A percentile compares a stretch with the other conserved stretches of the same genome.
Conservation (phyloP, 1,284 basidiomycete species). For the Lignosus rhinocerotis region DNA sequence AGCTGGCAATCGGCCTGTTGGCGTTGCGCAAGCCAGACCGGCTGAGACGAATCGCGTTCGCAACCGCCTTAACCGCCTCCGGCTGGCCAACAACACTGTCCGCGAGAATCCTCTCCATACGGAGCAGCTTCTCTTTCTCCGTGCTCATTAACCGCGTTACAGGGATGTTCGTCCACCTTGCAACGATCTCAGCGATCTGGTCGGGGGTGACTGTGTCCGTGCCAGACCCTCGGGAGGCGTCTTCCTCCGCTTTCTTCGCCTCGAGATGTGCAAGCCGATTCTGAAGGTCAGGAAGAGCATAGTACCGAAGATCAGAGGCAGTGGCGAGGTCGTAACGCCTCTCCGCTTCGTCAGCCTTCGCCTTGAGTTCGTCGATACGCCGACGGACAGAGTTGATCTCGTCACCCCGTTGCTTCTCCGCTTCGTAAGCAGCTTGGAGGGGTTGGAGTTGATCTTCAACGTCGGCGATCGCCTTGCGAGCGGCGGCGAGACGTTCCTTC, state of each 20-base stretch:
- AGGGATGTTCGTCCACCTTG: constrained; percentile 89
- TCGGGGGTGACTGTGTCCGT: constrained; percentile 85
- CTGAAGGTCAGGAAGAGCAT: constrained; percentile 92
- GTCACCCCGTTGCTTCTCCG: constrained; percentile 85
- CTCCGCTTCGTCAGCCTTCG: constrained; percentile 95
- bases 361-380: constrained; percentile 89
- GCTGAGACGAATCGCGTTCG: constrained; percentile 89
- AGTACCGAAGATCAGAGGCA: constrained; percentile 90
- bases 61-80: constrained; percentile 86
- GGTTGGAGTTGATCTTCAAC: constrained; percentile 92
- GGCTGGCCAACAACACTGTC: constrained; percentile 85
- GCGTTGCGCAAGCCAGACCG: constrained; percentile 87
- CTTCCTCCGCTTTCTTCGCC: constrained; percentile 73
- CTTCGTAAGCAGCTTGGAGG: constrained; percentile 86
- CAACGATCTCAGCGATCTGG: constrained; percentile 90
- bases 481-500: constrained; percentile 81
- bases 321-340: constrained; percentile 83
- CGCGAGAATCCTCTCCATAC: constrained; percentile 70
- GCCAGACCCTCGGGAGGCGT: constrained; percentile 52
- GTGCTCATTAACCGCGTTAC: constrained; percentile 87
- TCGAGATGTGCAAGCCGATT: constrained; percentile 72
- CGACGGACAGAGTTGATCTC: constrained; percentile 81
- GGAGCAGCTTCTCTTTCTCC: constrained; percentile 88
- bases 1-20: constrained; percentile 87
- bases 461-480: constrained; percentile 81